Base-by-base conservation (phyloP, 2,329 filamentous ascomycete species). In the Colletotrichum tofieldiae region DNA sequence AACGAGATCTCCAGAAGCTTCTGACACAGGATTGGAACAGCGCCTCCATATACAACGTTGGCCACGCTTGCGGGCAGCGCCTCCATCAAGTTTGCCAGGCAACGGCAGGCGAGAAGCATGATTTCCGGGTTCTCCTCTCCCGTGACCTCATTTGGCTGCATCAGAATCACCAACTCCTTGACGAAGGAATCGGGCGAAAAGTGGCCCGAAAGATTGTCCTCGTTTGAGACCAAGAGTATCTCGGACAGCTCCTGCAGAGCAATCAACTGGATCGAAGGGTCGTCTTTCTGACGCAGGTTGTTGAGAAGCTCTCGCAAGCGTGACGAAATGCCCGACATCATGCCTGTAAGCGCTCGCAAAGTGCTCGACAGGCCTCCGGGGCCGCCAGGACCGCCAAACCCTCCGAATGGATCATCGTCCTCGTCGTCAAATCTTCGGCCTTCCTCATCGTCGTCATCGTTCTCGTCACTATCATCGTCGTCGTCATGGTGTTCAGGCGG, bases 51-150 rank as follows among this genome's bases (percentile, higher is more conserved):
- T 5, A 98, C 96, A 18, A 99, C 95, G 80, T 97, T 98, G 16
- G 95, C 94, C 60, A 96, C 96, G 69, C 96, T 96, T 43, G 94
- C 92, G 26, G 96, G 95, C 39, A 99, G 86, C 35, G 96, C 97
- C 81, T 99, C 96, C 96, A 99, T 99, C 67, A 99, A 83, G 80
- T 99, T 98, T 72, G 96, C 96, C 77, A 99, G 89, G 82, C 94
- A 98, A 72, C 97, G 93, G 80, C 96, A 99, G 26, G 96, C 96
- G 72, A 98, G 88, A 16, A 99, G 91, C 96, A 98, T 98, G 73
- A 98, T 94, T 81, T 99, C 96, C 0, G 95, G 94, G 77, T 98
- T 98, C 80, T 97, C 95, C 77, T 97, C 94, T 29, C 91, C 92
- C 0, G 86, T 88, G 75, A 94, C 91, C 69, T 97, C 94, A 79